These are phyloP conservation scores for Naegleria lovaniensis DNA, from an alignment of 208 protist species.

Conservation along the genomic window DNA sequence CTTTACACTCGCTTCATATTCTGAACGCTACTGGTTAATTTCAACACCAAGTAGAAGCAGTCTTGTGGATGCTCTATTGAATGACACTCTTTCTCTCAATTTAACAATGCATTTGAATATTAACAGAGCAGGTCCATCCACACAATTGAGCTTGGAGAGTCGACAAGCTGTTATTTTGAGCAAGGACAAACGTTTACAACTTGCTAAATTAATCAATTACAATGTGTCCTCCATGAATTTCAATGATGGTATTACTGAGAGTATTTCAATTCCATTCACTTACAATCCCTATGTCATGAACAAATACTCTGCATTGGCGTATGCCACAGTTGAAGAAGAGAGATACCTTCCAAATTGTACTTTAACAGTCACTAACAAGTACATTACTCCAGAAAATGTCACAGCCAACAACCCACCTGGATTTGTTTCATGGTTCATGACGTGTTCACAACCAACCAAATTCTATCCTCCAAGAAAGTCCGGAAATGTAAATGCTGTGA, in stretches of 20 bases:
- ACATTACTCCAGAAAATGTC: neutral
- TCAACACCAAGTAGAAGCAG: neutral
- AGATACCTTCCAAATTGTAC: constrained; percentile 7
- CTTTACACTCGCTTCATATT: neutral
- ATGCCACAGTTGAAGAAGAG: too few relatives aligned
- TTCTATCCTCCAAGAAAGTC: neutral
- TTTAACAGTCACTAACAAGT: neutral
- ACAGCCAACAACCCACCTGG: neutral
- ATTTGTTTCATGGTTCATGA: neutral
- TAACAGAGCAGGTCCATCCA: neutral
- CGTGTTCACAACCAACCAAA: neutral
- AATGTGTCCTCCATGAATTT: neutral
- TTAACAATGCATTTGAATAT: neutral
- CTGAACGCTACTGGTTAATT: constrained; percentile 8
- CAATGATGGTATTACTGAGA: neutral
- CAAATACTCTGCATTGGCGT: neutral
- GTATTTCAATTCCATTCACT: neutral
- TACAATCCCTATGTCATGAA: constrained; percentile 20
- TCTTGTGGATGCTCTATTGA: neutral
- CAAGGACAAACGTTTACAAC: neutral
- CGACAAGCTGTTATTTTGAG: neutral
- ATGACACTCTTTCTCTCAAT: neutral
- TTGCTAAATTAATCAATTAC: neutral
- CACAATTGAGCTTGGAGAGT: neutral
- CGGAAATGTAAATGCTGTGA: neutral